Evolutionary conservation across 176 grass and related monocot species (phyloP).

Genomic region (Hyparrhenia diplandra): DNA sequence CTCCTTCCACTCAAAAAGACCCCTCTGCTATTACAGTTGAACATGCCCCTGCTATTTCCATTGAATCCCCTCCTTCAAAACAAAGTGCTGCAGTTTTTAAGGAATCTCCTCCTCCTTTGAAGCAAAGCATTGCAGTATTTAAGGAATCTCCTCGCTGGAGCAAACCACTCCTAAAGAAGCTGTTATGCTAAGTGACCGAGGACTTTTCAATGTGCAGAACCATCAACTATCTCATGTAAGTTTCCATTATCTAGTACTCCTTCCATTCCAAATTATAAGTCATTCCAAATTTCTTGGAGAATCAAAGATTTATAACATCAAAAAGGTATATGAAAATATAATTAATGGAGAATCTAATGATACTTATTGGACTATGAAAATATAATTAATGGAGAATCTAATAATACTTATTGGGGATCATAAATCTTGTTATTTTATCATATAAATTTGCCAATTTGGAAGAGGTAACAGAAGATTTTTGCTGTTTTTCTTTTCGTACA

Average conservation of each 20-base stretch:
- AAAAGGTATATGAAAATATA: too few relatives aligned
- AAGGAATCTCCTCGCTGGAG: conserved; percentile 34
- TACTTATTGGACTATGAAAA: too few relatives aligned
- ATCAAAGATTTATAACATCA: too few relatives aligned
- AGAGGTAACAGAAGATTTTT: too few relatives aligned
- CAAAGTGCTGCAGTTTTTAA: conserved; percentile 32
- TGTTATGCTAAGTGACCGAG: conserved; percentile 48
- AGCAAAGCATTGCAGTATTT: conserved; percentile 41
- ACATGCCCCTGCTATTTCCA: conserved; percentile 22
- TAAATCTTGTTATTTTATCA: too few relatives aligned
- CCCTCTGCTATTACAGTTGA: conserved; percentile 2
- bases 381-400: too few relatives aligned
- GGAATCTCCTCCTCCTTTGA: conserved; percentile 37
- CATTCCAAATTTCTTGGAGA: too few relatives aligned
- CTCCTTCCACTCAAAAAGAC: conserved; percentile 26
- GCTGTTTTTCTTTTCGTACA: neutral
- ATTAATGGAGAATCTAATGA: too few relatives aligned
- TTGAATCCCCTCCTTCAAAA: conserved; percentile 35
- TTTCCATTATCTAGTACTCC: neutral
- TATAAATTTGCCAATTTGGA: too few relatives aligned
- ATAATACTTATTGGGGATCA: too few relatives aligned
- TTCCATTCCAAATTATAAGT: too few relatives aligned
- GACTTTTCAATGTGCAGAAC: conserved; percentile 46
- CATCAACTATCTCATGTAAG: conserved; percentile 86
- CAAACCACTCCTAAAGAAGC: conserved; percentile 32